Evolutionary conservation across 208 protist species (phyloP), one percentile per base, ranked within the genome.

Genomic region (Ichthyophonus hoferi): DNA sequence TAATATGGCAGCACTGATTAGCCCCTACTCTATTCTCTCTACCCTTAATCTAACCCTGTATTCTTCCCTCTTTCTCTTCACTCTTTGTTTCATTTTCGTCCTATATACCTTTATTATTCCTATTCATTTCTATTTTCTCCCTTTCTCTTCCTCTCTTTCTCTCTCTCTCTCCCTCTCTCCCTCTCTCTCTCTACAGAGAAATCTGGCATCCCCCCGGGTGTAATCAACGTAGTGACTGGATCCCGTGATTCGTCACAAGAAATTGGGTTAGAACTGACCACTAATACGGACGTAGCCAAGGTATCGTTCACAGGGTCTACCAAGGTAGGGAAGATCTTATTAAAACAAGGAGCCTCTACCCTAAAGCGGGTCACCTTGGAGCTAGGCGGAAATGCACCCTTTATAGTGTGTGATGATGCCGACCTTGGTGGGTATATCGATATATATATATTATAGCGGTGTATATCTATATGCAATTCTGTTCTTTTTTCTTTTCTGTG

Each of bases 371-470:
- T 92, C 0, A 86, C 87, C 14, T 33, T 93, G 40, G 92, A 93
- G 81, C 88, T 93, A 35, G 92, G 92, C 40, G 92, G 92, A 1
- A 91, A 92, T 88, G 92, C 92, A 42, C 89, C 92, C 0, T 91
- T 93, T 79, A 88, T 93, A 42, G 90, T 93, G 12, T 92, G 92
- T 87, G 90, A 93, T 33, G 92, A 93, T 83, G 90, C 90, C 12
- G 89, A 93, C 58, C 1, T 93, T 84, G 77, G 77, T 81, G n/a
- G 7, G n/a, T n/a, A n/a, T n/a, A n/a, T n/a, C n/a, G n/a, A n/a
- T n/a, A n/a, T n/a, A n/a, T n/a, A n/a, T n/a, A n/a, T n/a, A n/a
- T n/a, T n/a, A n/a, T n/a, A n/a, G n/a, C n/a, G n/a, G n/a, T n/a
- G n/a, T n/a, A n/a, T n/a, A n/a, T n/a, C n/a, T n/a, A n/a, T n/a